These are phyloP conservation scores for Pestalotiopsis sp. DNA, from an alignment of 2,329 filamentous ascomycete genomes.

Conservation along the genomic window DNA sequence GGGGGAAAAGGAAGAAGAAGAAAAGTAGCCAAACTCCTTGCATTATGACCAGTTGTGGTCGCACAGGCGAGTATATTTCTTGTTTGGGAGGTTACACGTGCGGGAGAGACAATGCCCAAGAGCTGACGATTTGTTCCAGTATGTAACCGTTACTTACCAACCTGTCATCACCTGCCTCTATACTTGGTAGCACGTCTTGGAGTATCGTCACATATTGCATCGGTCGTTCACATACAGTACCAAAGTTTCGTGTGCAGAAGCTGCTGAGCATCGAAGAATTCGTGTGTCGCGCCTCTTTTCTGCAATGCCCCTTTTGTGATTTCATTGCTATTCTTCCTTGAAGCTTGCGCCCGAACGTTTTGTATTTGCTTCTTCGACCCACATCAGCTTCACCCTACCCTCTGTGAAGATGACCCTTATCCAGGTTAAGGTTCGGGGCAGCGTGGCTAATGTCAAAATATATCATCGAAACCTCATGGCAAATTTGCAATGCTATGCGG, in stretches of 20 bases:
- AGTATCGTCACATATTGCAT: not conserved
- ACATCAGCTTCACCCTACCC: not conserved
- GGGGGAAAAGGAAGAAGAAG: not conserved
- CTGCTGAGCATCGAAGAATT: no score
- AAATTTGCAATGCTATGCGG: not conserved
- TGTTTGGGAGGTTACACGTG: slow-evolving; percentile 5
- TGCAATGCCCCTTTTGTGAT: not conserved
- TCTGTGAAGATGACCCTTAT: no score
- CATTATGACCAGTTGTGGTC: not conserved
- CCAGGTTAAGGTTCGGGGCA: not conserved
- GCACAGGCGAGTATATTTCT: slow-evolving; percentile 10
- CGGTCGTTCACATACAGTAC: no score
- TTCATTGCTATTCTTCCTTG: not conserved
- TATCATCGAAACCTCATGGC: not conserved
- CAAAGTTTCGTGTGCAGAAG: not conserved
- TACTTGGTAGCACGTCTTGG: not conserved
- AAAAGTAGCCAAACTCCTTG: no score
- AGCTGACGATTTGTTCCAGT: not conserved
- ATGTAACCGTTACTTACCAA: not conserved
- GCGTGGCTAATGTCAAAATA: not conserved
- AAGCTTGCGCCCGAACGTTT: not conserved
- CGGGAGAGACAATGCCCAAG: not conserved
- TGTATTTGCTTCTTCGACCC: not conserved
- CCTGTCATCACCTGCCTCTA: not conserved
- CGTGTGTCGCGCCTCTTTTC: not conserved